Percentiles rank a stretch among this genome's conserved stretches.
These are phyloP conservation scores for Paradendryphiella salina DNA, from an alignment of 2,329 filamentous ascomycete species.

Conservation along the genomic window DNA sequence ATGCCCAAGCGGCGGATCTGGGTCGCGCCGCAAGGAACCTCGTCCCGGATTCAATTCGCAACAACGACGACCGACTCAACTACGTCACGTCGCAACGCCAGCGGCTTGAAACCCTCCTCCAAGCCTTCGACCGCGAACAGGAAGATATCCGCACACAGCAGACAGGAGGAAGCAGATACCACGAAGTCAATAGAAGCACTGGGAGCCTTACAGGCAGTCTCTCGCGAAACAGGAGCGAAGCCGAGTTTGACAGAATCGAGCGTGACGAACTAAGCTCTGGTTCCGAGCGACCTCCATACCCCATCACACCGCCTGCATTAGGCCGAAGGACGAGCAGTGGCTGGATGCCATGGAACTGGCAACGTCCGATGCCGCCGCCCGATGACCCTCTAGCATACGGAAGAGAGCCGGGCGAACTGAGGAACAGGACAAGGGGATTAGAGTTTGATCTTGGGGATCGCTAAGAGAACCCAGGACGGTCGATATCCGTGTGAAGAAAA, in stretches of 20 bases:
- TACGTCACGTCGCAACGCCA: slow-evolving; percentile 82
- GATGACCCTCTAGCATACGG: slow-evolving; percentile 45
- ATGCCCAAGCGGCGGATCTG: slow-evolving; percentile 55
- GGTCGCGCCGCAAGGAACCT: slow-evolving; percentile 62
- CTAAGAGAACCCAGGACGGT: slow-evolving; percentile 21
- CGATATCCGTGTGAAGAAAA: slow-evolving; percentile 5
- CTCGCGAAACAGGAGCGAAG: slow-evolving; percentile 81
- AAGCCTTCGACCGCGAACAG: slow-evolving; percentile 79
- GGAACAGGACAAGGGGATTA: slow-evolving; percentile 31
- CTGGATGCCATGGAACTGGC: slow-evolving; percentile 59
- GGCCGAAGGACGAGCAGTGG: slow-evolving; percentile 43
- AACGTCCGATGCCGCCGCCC: slow-evolving; percentile 23
- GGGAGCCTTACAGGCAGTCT: slow-evolving; percentile 52
- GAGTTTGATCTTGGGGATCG: slow-evolving; percentile 43
- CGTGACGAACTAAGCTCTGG: slow-evolving; percentile 60
- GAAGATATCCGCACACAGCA: slow-evolving; percentile 55
- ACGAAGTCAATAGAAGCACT: slow-evolving; percentile 39
- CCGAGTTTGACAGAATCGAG: slow-evolving; percentile 87
- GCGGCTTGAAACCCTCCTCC: slow-evolving; percentile 71
- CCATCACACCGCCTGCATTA: slow-evolving; percentile 38
- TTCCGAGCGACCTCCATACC: slow-evolving; percentile 50
- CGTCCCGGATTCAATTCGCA: slow-evolving; percentile 69
- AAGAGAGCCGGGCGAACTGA: slow-evolving; percentile 28
- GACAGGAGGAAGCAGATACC: slow-evolving; percentile 52
- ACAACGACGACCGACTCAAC: slow-evolving; percentile 67